Base-by-base conservation (phyloP, 176 grass and related monocot genomes). In the Saccharum officinarum region DNA sequence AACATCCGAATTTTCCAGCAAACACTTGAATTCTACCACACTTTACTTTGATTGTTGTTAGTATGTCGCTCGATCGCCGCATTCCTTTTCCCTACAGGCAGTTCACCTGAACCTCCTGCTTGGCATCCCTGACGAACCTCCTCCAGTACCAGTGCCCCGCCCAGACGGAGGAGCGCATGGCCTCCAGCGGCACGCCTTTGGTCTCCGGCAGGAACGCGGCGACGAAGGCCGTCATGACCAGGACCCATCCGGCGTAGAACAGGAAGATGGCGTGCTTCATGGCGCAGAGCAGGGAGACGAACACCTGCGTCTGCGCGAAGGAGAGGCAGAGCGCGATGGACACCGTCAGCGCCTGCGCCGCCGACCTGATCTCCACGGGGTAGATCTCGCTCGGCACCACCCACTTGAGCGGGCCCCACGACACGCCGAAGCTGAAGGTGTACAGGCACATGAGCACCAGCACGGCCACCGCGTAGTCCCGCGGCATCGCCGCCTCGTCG, bases 121-220 rank as follows among this genome's bases (percentile, higher is more conserved):
- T 71, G 30, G 10, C 55, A 13, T 94, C 70, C 26, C 17, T n/a
- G 45, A 71, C 74, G 60, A 90, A 97, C 28, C 80, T 88, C 36
- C 28, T 67, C 95, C 92, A 97, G 69, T 87, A 94, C 88, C 92
- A 94, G 70, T 97, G 95, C 1, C 17, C 14, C 7, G 38, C 74
- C 82, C 82, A 89, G 2, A 94, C 47, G 1, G 71, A 15, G 0
- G 71, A 15, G 0, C 10, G 57, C 92, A 95, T 97, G 15, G 87
- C 76, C 77, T 94, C 92, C n/a, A 94, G 26, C 3, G 90, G 95
- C 30, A 97, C 79, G 11, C 95, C 92, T 22, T 90, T 93, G 3
- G 92, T 97, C 87, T 95, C 95, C 15, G 91, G 92, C 37, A 97
- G 80, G 69, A 95, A 88, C n/a, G 33, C 41, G 4, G 89, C 90